Base-by-base conservation (phyloP, 2,329 filamentous ascomycete species). In the Colletotrichum sp. region DNA sequence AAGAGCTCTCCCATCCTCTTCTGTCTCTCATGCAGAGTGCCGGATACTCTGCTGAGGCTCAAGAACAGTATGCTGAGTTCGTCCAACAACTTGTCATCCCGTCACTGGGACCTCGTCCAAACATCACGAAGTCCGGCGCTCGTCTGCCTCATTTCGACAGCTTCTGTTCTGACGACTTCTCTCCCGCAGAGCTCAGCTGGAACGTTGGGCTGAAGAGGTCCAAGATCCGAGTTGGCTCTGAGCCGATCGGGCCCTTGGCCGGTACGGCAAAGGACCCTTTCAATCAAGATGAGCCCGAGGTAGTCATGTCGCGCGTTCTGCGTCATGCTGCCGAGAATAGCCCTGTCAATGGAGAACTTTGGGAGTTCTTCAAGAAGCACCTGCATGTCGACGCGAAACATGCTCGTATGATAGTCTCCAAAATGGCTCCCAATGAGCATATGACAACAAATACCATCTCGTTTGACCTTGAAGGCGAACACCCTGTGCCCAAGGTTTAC, bases 131-230 rank as follows among this genome's bases (percentile, higher is more conserved):
- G 43, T 38, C 57, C 1, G 72, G 72, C 24, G 32, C 16, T 18
- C 63, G 72, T 10, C 52, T 72, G 30, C 72, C 68, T 43, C 72
- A 64, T 43, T 75, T 75, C 55, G 72, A 75, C 57, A 75, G 72
- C 69, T 72, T 75, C 55, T 75, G 72, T 28, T 72, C 72, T 15
- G 85, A 86, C 64, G 82, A 86, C 66, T 75, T 82, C 60, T 82
- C 79, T 3, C 85, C 84, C 0, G 78, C 85, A 8, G 84, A 86
- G 76, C 72, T 85, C 3, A 86, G 84, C 76, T 86, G 84, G 84
- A 81, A 82, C 18, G 85, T 82, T 2, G 77, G 78, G 0, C 34
- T n/a, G 3, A 63, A 71, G 1, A 55, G 67, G 3, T 82, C 83
- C n/a, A 80, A 69, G 1, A 78, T 85, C 21, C 77, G 83, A 2